Evolutionary conservation across 768 basidiomycete genomes (phyloP), one percentile per base, ranked within the genome.

Genomic region (Leccinum variicolor): DNA sequence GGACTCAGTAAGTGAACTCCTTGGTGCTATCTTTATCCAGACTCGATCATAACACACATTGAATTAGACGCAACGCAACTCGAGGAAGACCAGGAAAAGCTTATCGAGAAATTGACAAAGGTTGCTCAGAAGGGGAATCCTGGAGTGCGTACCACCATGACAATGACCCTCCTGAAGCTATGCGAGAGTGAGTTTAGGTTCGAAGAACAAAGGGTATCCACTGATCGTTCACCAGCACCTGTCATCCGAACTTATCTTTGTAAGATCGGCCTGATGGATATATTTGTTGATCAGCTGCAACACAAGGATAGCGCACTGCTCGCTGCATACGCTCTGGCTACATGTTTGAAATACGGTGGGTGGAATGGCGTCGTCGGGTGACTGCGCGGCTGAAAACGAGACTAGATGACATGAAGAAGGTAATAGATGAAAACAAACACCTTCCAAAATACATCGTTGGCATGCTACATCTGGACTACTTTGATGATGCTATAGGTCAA

Each of bases 391-490:
- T 58, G 2, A 62, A 3, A 29, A 26, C 14, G 13, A 15, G 9
- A 5, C 21, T 11, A 68, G 66, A 6, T 4, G 60, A 62, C 25
- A 62, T 68, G 60, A 43, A 55, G 15, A 43, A 59, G 15, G 23
- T 39, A 4, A 26, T 68, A 19, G 53, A 45, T 34, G 4, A 48
- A 3, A 56, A 57, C 9, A 34, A 55, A 7, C 49, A 28, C 19
- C 52, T 64, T 39, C 57, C 65, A 11, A 57, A 60, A 49, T 36
- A 60, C 7, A 69, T 68, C 5, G 49, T 68, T 13, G 54, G 52
- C 19, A 68, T 68, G 67, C 48, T 67, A 23, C 61, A 60, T n/a
- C 48, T 59, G 11, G 62, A 68, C 52, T 69, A 57, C 31, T 69
- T 68, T n/a, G 64, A 68, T 3, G 67, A 69, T 28, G 65, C 67